A percentile compares a stretch with the other conserved stretches of the same genome.
Evolutionary conservation across 2,329 filamentous ascomycete species (phyloP).

Genomic region (Pyricularia pennisetigena): DNA sequence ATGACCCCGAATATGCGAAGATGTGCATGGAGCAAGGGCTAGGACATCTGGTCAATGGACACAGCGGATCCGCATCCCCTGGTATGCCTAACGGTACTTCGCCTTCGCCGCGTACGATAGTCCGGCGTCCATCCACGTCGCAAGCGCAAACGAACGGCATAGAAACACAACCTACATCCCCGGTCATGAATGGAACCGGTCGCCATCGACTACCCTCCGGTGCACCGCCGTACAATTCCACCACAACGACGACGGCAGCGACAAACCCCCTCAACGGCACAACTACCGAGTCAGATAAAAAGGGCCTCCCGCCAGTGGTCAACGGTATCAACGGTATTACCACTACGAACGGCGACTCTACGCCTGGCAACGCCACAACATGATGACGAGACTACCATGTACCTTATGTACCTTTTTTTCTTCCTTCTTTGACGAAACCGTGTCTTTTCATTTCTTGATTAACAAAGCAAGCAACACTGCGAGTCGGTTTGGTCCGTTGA

Average conservation of each 20-base stretch:
- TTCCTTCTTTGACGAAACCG: background rate
- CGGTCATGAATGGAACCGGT: background rate
- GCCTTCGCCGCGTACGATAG: conserved; percentile 11
- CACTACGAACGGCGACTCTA: conserved; percentile 7
- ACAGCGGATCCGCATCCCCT: conserved; percentile 11
- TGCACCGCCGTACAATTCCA: background rate
- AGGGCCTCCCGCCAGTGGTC: conserved; percentile 3
- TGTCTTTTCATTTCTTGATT: background rate
- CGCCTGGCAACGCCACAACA: conserved; percentile 4
- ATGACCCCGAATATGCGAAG: conserved; percentile 46
- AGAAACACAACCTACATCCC: background rate
- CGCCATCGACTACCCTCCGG: background rate
- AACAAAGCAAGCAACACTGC: background rate
- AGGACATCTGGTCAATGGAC: conserved; percentile 37
- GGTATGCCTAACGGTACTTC: conserved; percentile 20
- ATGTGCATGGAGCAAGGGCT: conserved; percentile 49
- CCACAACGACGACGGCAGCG: background rate
- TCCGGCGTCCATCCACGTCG: conserved; percentile 11
- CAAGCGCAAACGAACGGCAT: background rate
- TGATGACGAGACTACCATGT: background rate
- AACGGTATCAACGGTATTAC: conserved; percentile 17
- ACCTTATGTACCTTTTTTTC: background rate
- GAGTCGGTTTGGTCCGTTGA: background rate
- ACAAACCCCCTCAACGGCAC: conserved; percentile 8
- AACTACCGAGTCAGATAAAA: background rate